These are phyloP conservation scores for Sclerotinia spermophila DNA, from an alignment of 2,329 filamentous ascomycete species.

Conservation along the genomic window DNA sequence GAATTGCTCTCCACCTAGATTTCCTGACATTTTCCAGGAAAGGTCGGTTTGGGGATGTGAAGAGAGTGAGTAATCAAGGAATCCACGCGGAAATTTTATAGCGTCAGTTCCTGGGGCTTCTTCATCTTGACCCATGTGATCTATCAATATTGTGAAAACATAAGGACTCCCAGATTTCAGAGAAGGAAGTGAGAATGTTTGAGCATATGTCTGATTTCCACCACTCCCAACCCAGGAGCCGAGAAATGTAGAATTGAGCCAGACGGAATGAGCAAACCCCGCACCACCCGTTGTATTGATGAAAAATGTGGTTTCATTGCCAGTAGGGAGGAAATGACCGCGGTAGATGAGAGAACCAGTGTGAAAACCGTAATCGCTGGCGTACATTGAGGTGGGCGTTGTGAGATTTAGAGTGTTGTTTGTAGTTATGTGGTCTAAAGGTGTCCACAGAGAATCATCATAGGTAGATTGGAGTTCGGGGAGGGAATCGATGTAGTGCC, in stretches of 20 bases:
- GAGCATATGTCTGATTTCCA: constrained; percentile 56
- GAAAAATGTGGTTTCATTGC: constrained; percentile 51
- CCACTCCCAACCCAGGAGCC: constrained; percentile 49
- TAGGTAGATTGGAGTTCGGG: constrained; percentile 61
- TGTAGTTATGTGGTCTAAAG: constrained; percentile 38
- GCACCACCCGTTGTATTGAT: constrained; percentile 60
- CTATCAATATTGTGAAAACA: constrained; percentile 64
- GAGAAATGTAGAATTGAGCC: constrained; percentile 58
- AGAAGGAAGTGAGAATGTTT: constrained; percentile 59
- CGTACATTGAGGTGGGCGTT: constrained; percentile 60
- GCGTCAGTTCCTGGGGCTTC: constrained; percentile 55
- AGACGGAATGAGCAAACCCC: constrained; percentile 62
- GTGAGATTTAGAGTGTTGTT: constrained; percentile 46
- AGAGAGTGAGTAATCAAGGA: constrained; percentile 56
- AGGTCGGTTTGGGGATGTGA: constrained; percentile 47
- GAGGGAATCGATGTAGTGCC: constrained; percentile 66
- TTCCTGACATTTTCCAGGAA: constrained; percentile 65
- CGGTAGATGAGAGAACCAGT: constrained; percentile 64
- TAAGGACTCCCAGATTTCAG: constrained; percentile 52
- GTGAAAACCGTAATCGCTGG: constrained; percentile 69
- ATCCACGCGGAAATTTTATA: constrained; percentile 61
- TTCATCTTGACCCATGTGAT: constrained; percentile 67
- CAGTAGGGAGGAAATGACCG: constrained; percentile 61
- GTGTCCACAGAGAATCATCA: constrained; percentile 64
- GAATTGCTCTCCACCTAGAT: constrained; percentile 62